phyloP scores from a whole-genome alignment of 345 rosid genomes.

The Euclidium syriacum region DNA sequence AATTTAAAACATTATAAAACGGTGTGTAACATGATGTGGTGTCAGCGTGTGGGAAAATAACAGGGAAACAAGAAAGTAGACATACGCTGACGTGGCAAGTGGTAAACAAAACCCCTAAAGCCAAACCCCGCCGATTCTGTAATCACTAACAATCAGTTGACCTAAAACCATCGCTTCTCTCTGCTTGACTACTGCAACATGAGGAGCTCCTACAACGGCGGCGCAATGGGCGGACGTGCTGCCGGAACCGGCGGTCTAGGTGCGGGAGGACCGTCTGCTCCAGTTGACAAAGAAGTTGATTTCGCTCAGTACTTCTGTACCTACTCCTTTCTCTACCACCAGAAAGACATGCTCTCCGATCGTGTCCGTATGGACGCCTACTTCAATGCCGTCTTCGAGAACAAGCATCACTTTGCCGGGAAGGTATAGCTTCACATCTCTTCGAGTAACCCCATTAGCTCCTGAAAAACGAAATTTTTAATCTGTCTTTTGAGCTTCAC shows the following conservation, averaged over 20 bases:
- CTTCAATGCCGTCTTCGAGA: slow-evolving; percentile 62
- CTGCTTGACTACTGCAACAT: slow-evolving; percentile 22
- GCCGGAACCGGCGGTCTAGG: slow-evolving; percentile 16
- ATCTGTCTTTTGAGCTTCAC: neutral
- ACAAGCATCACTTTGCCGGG: slow-evolving; percentile 78
- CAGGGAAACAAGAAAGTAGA: too few relatives aligned
- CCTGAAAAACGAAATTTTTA: too few relatives aligned
- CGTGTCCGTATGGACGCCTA: slow-evolving; percentile 99
- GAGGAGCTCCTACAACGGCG: slow-evolving; percentile 50
- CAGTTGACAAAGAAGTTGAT: slow-evolving; percentile 86
- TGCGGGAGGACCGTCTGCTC: slow-evolving; percentile 32
- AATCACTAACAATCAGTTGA: slow-evolving; percentile 25
- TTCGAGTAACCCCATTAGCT: neutral
- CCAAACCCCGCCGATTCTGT: neutral
- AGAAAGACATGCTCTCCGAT: slow-evolving; percentile 97
- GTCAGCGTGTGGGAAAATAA: too few relatives aligned
- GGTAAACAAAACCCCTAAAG: neutral
- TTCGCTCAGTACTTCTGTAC: slow-evolving; percentile 89
- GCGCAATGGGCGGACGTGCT: slow-evolving; percentile 32
- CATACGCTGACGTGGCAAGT: slow-evolving; percentile 10
- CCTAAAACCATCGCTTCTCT: slow-evolving; percentile 25
- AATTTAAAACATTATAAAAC: too few relatives aligned
- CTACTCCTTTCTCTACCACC: slow-evolving; percentile 86
- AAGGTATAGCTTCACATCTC: slow-evolving; percentile 41
- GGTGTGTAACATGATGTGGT: too few relatives aligned